Base-by-base conservation (phyloP, 768 basidiomycete genomes). In the Xerocomellus dryophilus region DNA sequence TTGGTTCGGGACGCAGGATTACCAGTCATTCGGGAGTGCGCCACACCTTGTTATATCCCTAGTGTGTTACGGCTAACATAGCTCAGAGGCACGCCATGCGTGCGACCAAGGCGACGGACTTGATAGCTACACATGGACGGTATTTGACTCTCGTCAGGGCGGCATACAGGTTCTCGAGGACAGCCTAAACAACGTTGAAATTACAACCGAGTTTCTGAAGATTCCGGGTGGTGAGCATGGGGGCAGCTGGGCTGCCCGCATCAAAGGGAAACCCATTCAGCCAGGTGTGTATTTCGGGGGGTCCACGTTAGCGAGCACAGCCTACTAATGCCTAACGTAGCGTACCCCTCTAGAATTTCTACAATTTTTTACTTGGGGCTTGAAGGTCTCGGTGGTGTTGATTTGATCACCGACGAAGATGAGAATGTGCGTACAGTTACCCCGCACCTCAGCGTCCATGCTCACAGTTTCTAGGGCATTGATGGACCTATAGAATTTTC, bases 1-100 rank as follows among this genome's bases (percentile, higher is more conserved):
- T 71, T 98, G 95, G 95, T 93, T 91, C 67, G 91, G 94, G 29
- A 86, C 90, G 8, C 85, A 91, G 36, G 81, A 96, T 71, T 97
- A 83, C 65, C 78, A 85, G 64, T 86, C 90, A 58, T 71, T 84
- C 53, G 67, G 73, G 56, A 78, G 88, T 86, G 56, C 69, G 87
- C 74, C 36, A n/a, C 61, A 48, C 34, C 23, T 34, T 15, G 9
- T 20, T 53, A 25, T 51, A 50, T 45, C 15, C 47, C 18, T 25
- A 50, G 32, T 40, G 31, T 44, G 20, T 35, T 34, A 15, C 7
- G 17, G 7, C 47, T 59, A 45, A 52, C 46, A 49, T 56, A 29
- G 15, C 32, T 42, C 59, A 93, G 91, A 80, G 57, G 75, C 85
- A 23, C 85, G 95, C 3, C 93, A 97, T 73, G 81, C 89, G 6